phyloP scores from a whole-genome alignment of 768 basidiomycete species.

The Termitomyces sp. region DNA sequence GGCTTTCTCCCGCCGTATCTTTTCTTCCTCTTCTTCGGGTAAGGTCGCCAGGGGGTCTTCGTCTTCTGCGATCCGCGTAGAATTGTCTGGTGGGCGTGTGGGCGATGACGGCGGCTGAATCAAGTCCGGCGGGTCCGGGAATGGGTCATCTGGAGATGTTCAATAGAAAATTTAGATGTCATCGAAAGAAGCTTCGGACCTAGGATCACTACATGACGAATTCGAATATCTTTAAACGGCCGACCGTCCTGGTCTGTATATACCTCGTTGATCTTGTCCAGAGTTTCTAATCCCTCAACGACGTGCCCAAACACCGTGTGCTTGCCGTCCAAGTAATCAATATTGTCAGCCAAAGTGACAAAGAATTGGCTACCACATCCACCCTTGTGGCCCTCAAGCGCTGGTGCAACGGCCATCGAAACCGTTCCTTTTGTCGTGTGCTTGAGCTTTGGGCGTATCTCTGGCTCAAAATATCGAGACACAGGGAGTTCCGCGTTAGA shows the following conservation, averaged over 20 bases:
- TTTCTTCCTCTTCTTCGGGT: constrained; percentile 84
- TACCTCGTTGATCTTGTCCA: constrained; percentile 90
- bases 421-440: constrained; percentile 84
- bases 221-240: constrained; percentile 91
- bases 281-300: constrained; percentile 87
- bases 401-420: constrained; percentile 96
- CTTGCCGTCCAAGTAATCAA: constrained; percentile 91
- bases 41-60: constrained; percentile 82
- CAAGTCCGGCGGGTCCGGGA: constrained; percentile 79
- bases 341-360: constrained; percentile 83
- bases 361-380: constrained; percentile 97
- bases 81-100: constrained; percentile 75
- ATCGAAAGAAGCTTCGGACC: constrained; percentile 39
- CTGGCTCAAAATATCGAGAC: constrained; percentile 86
- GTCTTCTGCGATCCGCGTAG: constrained; percentile 89
- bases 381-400: constrained; percentile 49
- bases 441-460: constrained; percentile 75
- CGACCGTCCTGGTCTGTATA: constrained; percentile 84
- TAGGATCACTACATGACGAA: constrained; percentile 92
- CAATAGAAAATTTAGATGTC: neutral
- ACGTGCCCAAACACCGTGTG: constrained; percentile 96
- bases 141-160: constrained; percentile 76
- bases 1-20: constrained; percentile 75
- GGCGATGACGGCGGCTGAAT: constrained; percentile 72
- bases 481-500: constrained; percentile 22